Evolutionary conservation across 768 basidiomycete genomes (phyloP).

Genomic region (button mushroom (Agaricus bisporus)): DNA sequence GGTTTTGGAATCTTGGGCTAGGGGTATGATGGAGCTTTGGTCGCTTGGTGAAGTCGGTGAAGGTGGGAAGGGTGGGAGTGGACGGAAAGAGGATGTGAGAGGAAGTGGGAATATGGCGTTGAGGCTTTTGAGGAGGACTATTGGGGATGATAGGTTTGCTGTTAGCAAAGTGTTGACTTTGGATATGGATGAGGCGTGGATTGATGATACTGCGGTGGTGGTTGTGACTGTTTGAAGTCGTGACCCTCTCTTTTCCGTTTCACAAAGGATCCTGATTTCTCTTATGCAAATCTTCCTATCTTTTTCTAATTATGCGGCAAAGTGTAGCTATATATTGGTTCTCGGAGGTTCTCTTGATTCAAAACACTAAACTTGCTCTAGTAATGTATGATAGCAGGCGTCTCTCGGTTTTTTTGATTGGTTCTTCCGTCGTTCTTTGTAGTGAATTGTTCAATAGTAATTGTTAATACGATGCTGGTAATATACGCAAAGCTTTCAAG

Average conservation of each 20-base stretch:
- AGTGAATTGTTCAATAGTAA: not conserved
- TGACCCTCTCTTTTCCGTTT: not conserved
- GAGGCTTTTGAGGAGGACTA: constrained; percentile 45
- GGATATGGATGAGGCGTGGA: constrained; percentile 60
- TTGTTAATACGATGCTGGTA: not conserved
- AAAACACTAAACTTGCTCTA: not conserved
- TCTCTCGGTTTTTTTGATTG: not conserved
- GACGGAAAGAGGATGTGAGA: constrained; percentile 4
- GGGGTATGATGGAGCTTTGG: constrained; percentile 29
- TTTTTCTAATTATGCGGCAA: not conserved
- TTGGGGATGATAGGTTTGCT: constrained; percentile 44
- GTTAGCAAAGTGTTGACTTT: constrained; percentile 57
- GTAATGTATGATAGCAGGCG: not conserved
- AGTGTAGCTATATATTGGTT: not conserved
- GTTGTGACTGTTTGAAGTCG: constrained; percentile 32
- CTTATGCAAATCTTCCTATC: not conserved
- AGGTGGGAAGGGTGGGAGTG: constrained; percentile 10
- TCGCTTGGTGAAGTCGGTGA: constrained; percentile 12
- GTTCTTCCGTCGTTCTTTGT: not conserved
- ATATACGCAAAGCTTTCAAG: too few relatives aligned
- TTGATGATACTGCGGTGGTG: constrained; percentile 64
- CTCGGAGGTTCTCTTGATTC: not conserved
- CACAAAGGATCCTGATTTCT: not conserved
- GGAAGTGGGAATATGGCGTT: constrained; percentile 44
- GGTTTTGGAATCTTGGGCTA: constrained; percentile 49